Percentiles rank a stretch among this genome's conserved stretches.
Evolutionary conservation across 257 asterid genomes (phyloP).

Genomic region (Solanum chiquidenum): DNA sequence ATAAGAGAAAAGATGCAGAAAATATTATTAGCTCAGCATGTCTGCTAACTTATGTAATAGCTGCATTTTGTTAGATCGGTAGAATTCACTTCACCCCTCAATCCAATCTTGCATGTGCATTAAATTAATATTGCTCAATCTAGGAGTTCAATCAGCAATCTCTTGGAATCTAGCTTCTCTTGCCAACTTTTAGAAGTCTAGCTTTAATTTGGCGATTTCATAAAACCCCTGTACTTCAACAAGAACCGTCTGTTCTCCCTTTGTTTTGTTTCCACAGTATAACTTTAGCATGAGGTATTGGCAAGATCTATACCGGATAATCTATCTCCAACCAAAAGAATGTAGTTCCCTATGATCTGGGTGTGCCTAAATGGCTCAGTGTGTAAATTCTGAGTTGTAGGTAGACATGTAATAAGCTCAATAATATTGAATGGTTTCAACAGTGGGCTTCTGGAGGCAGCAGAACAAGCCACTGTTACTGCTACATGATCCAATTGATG

Average conservation of each 20-base stretch:
- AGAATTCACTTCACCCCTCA: background rate
- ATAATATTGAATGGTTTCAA: background rate
- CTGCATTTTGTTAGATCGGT: background rate
- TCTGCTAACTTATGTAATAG: background rate
- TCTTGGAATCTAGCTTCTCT: background rate
- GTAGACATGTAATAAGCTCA: background rate
- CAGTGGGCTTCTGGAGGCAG: background rate
- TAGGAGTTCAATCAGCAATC: background rate
- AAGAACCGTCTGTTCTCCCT: background rate
- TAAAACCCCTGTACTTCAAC: background rate
- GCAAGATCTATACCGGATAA: background rate
- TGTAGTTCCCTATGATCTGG: background rate
- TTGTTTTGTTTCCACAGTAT: background rate
- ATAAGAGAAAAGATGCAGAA: background rate
- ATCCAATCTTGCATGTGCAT: background rate
- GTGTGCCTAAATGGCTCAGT: background rate
- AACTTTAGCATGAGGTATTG: background rate
- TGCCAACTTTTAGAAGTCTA: background rate
- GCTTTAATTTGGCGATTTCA: background rate
- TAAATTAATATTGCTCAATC: background rate
- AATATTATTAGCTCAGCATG: background rate
- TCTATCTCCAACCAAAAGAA: background rate
- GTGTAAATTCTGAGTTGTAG: background rate
- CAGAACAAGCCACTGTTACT: background rate
- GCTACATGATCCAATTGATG: background rate